A percentile compares a stretch with the other conserved stretches of the same genome.
Evolutionary conservation across 108 stramenopile species (phyloP).

Genomic region (Discostella stelligeroides): DNA sequence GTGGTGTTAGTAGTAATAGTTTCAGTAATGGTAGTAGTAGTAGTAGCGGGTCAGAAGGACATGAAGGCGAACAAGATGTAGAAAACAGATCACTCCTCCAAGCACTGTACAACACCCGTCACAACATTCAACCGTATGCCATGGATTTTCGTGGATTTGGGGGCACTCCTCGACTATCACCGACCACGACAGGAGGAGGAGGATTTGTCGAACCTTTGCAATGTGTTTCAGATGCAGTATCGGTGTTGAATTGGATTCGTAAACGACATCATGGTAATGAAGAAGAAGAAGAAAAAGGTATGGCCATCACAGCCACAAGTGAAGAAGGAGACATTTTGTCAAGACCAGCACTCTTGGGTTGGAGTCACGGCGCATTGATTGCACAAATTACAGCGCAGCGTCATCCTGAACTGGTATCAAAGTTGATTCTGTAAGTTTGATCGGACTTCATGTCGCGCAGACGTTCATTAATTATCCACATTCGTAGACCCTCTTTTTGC

Average conservation of each 20-base stretch:
- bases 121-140: conserved; percentile 68
- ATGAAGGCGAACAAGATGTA: conserved; percentile 6
- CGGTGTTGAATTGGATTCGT: conserved; percentile 78
- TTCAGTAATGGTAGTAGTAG: not conserved
- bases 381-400: conserved; percentile 84
- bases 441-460: no score
- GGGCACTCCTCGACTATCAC: conserved; percentile 69
- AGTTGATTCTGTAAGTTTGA: conserved; percentile 63
- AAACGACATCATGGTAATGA: conserved; percentile 13
- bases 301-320: not conserved
- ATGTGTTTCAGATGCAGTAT: conserved; percentile 76
- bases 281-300: not conserved
- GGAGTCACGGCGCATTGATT: conserved; percentile 87
- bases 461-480: no score
- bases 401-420: conserved; percentile 50
- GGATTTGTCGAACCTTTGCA: conserved; percentile 69
- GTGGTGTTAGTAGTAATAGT: no score
- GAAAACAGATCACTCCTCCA: conserved; percentile 61
- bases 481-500: not conserved
- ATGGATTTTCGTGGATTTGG: conserved; percentile 94
- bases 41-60: not conserved
- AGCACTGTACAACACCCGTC: conserved; percentile 53
- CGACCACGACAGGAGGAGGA: no score
- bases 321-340: not conserved
- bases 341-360: conserved; percentile 65